phyloP scores from a whole-genome alignment of 176 grass and related monocot genomes.

The Poa pratensis region DNA sequence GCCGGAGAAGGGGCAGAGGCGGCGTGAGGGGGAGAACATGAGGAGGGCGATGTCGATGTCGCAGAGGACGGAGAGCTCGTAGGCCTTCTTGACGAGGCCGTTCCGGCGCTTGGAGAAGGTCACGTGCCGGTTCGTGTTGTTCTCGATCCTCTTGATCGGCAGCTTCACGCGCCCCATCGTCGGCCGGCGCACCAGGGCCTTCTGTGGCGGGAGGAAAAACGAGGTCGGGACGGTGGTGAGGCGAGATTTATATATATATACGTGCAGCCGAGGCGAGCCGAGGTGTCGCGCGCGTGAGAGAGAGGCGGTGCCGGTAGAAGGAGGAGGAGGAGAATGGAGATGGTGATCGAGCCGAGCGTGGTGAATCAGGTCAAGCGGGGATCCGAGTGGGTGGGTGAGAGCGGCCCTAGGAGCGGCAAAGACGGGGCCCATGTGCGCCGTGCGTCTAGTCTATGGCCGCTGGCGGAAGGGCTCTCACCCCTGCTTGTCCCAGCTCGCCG shows the following conservation, averaged over 20 bases:
- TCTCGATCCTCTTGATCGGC: constrained; percentile 65
- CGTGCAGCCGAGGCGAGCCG: no score
- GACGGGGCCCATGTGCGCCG: neutral
- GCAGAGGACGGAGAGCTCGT: constrained; percentile 64
- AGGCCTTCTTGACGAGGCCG: constrained; percentile 68
- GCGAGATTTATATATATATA: neutral
- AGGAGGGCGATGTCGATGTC: constrained; percentile 62
- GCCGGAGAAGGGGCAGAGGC: constrained; percentile 65
- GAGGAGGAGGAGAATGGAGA: neutral
- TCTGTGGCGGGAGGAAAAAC: neutral
- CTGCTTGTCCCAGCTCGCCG: neutral
- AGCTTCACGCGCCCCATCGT: constrained; percentile 57
- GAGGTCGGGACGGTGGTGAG: neutral
- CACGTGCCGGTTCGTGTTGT: constrained; percentile 55
- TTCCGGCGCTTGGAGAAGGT: constrained; percentile 68
- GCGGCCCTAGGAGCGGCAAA: constrained; percentile 36
- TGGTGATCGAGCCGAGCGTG: neutral
- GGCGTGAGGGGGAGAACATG: constrained; percentile 50
- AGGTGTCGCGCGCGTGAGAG: neutral
- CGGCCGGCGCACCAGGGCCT: neutral
- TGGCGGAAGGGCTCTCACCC: neutral
- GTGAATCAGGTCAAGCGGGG: neutral
- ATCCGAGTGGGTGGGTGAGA: constrained; percentile 3
- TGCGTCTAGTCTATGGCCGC: neutral
- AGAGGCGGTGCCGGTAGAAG: neutral